Evolutionary conservation across 257 asterid genomes (phyloP).

Genomic region (Nicotiana obtusifolia): DNA sequence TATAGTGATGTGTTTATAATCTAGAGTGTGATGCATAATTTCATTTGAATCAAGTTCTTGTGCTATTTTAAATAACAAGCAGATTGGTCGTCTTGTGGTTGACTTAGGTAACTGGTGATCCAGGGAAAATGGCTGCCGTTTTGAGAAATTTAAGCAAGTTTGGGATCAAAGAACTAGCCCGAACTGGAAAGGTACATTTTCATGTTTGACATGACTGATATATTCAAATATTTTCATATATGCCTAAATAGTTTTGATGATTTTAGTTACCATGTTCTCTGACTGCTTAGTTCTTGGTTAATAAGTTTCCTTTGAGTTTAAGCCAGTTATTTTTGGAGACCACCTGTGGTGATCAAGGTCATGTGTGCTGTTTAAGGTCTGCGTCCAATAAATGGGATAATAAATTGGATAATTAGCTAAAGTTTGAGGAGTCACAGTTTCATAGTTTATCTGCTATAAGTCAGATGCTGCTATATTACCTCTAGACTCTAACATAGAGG

Average conservation of each 20-base stretch:
- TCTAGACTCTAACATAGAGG: not conserved
- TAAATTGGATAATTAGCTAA: not conserved
- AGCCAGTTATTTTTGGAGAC: not conserved
- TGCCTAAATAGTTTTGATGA: not conserved
- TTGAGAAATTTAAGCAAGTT: constrained; percentile 68
- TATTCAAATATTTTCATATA: not conserved
- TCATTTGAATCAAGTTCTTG: not conserved
- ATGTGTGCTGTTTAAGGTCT: not conserved
- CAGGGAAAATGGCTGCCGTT: constrained; percentile 82
- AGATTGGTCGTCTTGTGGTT: constrained; percentile 15
- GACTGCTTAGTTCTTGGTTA: not conserved
- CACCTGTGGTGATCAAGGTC: not conserved
- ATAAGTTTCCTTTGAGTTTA: not conserved
- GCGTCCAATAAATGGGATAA: not conserved
- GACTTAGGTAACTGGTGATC: constrained; percentile 88
- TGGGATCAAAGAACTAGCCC: constrained; percentile 75
- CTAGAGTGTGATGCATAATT: not conserved
- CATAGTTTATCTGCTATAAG: not conserved
- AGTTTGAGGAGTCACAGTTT: not conserved
- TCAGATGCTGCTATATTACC: not conserved
- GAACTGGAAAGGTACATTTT: constrained; percentile 74
- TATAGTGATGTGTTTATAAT: not conserved
- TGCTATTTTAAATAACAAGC: not conserved
- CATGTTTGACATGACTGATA: not conserved
- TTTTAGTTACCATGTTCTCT: not conserved